Evolutionary conservation across 2,329 filamentous ascomycete genomes (phyloP).

Genomic region (Ascocoryne sarcoides): DNA sequence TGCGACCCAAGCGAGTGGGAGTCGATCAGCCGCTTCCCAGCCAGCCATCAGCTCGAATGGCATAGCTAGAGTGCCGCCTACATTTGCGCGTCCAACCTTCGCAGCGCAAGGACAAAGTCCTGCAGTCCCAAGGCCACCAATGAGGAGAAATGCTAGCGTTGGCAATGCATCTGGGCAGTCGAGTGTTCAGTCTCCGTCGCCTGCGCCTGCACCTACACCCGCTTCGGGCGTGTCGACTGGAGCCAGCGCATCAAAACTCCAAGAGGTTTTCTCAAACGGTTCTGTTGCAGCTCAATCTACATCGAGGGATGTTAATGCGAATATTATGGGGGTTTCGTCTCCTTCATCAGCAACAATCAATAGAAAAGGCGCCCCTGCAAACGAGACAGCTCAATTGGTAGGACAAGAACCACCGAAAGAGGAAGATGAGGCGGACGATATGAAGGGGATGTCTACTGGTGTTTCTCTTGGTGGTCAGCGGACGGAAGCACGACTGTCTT

Average conservation of each 20-base stretch:
- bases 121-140: constrained; percentile 24
- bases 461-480: too few relatives aligned
- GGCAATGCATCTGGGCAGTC: constrained; percentile 14
- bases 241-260: constrained; percentile 11
- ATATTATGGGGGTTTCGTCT: too few relatives aligned
- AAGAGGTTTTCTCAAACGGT: not conserved
- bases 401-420: not conserved
- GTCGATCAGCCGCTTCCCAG: not conserved
- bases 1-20: too few relatives aligned
- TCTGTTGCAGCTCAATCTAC: not conserved
- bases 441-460: too few relatives aligned
- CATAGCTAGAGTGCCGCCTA: constrained; percentile 11
- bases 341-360: too few relatives aligned
- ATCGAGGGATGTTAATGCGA: not conserved
- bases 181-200: constrained; percentile 17
- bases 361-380: too few relatives aligned
- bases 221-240: constrained; percentile 8
- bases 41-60: constrained; percentile 2
- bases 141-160: constrained; percentile 23
- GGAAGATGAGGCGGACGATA: not conserved
- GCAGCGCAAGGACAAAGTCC: constrained; percentile 17
- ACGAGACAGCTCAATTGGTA: not conserved
- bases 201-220: constrained; percentile 15
- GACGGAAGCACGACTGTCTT: too few relatives aligned
- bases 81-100: constrained; percentile 24